Evolutionary conservation across 768 basidiomycete genomes (phyloP), one percentile per base, ranked within the genome.

Genomic region (Lanmaoa rubissima): DNA sequence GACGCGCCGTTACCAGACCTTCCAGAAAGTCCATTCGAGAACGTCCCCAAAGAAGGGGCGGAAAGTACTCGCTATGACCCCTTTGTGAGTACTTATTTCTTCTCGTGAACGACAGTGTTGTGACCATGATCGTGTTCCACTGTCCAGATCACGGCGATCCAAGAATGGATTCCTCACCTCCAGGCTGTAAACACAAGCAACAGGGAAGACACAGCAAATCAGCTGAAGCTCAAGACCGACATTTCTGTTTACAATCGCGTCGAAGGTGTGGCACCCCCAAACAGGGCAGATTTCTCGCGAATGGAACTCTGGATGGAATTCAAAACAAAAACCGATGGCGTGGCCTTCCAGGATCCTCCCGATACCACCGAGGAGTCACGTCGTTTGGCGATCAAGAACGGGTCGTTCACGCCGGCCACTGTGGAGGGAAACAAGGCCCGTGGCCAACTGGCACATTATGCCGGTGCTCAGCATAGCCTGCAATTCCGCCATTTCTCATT

Each of bases 401-500:
- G 51, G 38, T 43, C 39, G 5, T 52, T 60, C 24, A 39, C 38
- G 0, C 51, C 51, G 1, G 16, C 35, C 1, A 46, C 48, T 1
- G 2, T 2, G 12, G 19, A 57, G 0, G 46, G 48, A 8, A 32
- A 3, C 5, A 4, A 31, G 5, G 17, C 9, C 2, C 31, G 57
- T 1, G 69, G 68, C 1, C 68, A 74, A 48, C 55, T 74, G 11
- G 59, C 61, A 2, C 49, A 60, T n/a, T 73, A 71, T 42, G 59
- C 61, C 3, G 57, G 65, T n/a, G 65, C 68, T 36, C 51, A 63
- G 6, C 38, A 55, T 26, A 61, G 57, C 51, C 42, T 51, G 12
- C 74, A 76, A 48, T 70, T 70, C 50, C 71, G 76, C 2, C 61
- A 62, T 13, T 67, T 67, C 24, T 53, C 68, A 1, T 76, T 78